phyloP scores from a whole-genome alignment of 345 rosid genomes.

The Balakata baccata region DNA sequence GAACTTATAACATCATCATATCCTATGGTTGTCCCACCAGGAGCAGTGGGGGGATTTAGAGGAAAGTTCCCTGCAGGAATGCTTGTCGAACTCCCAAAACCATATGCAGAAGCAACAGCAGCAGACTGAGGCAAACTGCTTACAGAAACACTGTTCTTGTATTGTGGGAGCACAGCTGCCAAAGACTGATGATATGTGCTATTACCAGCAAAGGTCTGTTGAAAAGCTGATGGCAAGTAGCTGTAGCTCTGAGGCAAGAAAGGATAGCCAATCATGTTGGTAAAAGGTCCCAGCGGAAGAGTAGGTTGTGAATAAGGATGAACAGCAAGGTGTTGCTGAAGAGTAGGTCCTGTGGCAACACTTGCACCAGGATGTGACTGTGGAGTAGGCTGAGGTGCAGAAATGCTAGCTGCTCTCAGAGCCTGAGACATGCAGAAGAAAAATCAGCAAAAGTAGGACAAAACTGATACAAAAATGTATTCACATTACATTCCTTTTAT shows the following conservation, averaged over 20 bases:
- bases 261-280: slow-evolving; percentile 89
- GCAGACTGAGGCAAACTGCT: slow-evolving; percentile 87
- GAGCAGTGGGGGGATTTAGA: slow-evolving; percentile 57
- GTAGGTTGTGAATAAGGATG: slow-evolving; percentile 89
- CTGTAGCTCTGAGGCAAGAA: slow-evolving; percentile 88
- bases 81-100: slow-evolving; percentile 72
- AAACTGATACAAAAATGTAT: not conserved
- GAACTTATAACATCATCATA: slow-evolving; percentile 75
- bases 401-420: slow-evolving; percentile 54
- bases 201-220: slow-evolving; percentile 78
- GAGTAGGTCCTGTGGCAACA: slow-evolving; percentile 71
- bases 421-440: slow-evolving; percentile 41
- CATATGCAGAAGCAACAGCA: slow-evolving; percentile 76
- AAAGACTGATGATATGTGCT: slow-evolving; percentile 80
- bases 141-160: slow-evolving; percentile 71
- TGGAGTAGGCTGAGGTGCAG: slow-evolving; percentile 64
- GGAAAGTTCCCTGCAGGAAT: slow-evolving; percentile 72
- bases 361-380: slow-evolving; percentile 57
- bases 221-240: slow-evolving; percentile 87
- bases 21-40: slow-evolving; percentile 57
- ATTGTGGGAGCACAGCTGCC: slow-evolving; percentile 84
- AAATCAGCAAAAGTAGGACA: slow-evolving; percentile 12
- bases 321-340: slow-evolving; percentile 83
- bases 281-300: slow-evolving; percentile 71
- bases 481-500: not conserved